Conservation (phyloP, 306 rosid species). For the Purshia tridentata region DNA sequence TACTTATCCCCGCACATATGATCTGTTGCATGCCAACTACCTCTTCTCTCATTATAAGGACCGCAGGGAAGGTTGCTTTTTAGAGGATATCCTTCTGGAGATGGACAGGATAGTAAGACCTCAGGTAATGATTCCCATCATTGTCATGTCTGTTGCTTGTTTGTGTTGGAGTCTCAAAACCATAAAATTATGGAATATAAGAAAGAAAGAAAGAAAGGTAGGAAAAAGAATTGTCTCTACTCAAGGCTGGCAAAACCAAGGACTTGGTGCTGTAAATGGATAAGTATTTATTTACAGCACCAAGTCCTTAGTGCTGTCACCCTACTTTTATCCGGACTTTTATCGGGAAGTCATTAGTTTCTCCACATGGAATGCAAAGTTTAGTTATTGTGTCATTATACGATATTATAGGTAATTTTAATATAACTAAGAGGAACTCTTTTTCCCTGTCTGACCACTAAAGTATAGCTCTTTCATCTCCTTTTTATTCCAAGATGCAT, state of each 20-base stretch:
- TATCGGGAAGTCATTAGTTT: not conserved
- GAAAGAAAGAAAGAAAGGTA: not conserved
- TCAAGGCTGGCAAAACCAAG: not conserved
- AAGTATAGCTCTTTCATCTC: not conserved
- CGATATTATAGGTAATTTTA: not conserved
- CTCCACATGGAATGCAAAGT: not conserved
- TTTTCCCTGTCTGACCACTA: not conserved
- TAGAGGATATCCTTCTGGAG: constrained; percentile 90
- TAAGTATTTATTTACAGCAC: not conserved
- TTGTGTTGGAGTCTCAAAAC: not conserved
- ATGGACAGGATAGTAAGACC: constrained; percentile 89
- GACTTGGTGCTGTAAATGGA: not conserved
- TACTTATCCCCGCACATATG: constrained; percentile 87
- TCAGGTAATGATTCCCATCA: constrained; percentile 48
- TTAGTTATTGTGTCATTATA: not conserved
- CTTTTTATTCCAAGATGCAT: not conserved
- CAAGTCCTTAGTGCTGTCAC: not conserved
- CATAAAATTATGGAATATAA: not conserved
- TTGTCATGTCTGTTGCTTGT: constrained; percentile 7
- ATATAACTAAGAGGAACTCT: not conserved
- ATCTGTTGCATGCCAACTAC: constrained; percentile 74
- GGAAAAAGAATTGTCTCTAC: not conserved
- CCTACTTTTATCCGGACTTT: too few relatives aligned
- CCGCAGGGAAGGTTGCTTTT: constrained; percentile 52
- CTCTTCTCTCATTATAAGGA: constrained; percentile 72